These are phyloP conservation scores for Umbelopsis ramanniana DNA, from an alignment of 192 early-diverging fungal genomes.

Conservation along the genomic window DNA sequence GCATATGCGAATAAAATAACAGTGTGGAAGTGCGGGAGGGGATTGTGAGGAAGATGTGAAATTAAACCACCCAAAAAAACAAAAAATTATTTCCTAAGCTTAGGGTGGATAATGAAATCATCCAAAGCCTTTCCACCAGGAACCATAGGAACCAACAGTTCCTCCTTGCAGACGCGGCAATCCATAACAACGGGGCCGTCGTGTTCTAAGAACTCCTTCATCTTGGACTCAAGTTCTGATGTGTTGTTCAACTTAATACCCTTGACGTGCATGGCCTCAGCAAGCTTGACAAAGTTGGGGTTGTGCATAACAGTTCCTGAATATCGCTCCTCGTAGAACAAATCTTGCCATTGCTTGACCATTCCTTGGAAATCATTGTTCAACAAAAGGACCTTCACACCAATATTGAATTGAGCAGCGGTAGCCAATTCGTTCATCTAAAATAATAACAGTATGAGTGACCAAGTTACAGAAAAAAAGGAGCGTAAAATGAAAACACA, in stretches of 20 bases:
- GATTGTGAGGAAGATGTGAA: background rate
- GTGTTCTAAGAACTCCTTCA: constrained; percentile 88
- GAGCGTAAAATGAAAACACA: background rate
- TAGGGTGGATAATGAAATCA: constrained; percentile 78
- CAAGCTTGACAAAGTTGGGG: constrained; percentile 98
- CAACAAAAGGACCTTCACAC: constrained; percentile 93
- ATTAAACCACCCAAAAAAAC: background rate
- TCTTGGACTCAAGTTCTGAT: constrained; percentile 83
- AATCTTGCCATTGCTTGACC: constrained; percentile 94
- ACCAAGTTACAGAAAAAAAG: background rate
- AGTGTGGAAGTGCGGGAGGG: too few relatives aligned
- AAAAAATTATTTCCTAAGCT: constrained; percentile 30
- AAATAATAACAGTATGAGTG: background rate
- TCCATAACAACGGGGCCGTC: constrained; percentile 93
- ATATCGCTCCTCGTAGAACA: constrained; percentile 98
- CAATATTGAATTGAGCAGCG: constrained; percentile 96
- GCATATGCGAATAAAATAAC: too few relatives aligned
- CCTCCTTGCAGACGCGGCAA: constrained; percentile 85
- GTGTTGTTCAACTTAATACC: constrained; percentile 83
- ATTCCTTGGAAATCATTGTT: constrained; percentile 99
- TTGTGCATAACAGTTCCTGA: constrained; percentile 94
- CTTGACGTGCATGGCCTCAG: constrained; percentile 91
- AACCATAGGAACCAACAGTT: constrained; percentile 98
- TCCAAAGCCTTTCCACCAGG: constrained; percentile 92
- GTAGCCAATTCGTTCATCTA: constrained; percentile 91